phyloP scores from a whole-genome alignment of 306 rosid genomes.

The Morella rubra region DNA sequence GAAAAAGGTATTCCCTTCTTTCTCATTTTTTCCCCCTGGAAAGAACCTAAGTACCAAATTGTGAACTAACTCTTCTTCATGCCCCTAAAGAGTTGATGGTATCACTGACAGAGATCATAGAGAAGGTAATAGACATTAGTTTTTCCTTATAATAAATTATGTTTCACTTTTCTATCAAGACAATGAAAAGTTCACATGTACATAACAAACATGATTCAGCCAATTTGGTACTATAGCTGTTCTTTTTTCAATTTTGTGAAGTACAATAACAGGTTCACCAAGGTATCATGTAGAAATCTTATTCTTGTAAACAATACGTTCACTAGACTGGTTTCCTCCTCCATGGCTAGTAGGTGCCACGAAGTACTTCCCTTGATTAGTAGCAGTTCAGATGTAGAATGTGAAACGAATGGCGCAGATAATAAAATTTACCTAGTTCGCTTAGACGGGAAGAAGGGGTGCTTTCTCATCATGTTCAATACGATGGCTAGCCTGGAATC shows the following conservation, averaged over 20 bases:
- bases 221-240: not conserved
- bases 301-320: not conserved
- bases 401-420: not conserved
- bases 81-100: not conserved
- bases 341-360: not conserved
- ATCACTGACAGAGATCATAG: not conserved
- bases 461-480: constrained; percentile 6
- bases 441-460: constrained; percentile 6
- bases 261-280: not conserved
- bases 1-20: not conserved
- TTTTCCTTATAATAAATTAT: not conserved
- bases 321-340: not conserved
- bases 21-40: not conserved
- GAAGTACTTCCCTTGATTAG: not conserved
- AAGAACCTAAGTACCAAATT: not conserved
- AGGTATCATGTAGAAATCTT: not conserved
- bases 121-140: not conserved
- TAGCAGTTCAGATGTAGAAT: not conserved
- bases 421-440: not conserved
- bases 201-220: not conserved
- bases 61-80: not conserved
- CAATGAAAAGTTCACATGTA: not conserved
- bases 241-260: not conserved
- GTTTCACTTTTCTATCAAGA: not conserved
- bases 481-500: constrained; percentile 4